Base-by-base conservation (phyloP, 1,139 yeast species). In the Taphrina confusa region DNA sequence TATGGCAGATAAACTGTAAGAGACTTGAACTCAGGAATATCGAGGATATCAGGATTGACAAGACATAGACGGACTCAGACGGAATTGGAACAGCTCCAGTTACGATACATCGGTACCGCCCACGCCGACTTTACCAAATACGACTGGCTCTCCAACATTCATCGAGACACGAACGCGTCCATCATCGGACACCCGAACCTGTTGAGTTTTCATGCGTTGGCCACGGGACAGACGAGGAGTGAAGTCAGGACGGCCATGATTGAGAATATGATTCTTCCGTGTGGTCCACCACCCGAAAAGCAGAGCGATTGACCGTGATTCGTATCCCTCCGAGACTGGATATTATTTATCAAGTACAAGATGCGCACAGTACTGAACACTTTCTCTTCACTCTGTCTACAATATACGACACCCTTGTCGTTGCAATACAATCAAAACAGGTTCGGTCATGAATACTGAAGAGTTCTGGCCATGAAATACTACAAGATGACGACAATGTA, bases 101-200 rank as follows among this genome's bases (percentile, higher is more conserved):
- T 80, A 27, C 80, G 86, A 65, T 83, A 84, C 68, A 74, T 83
- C 28, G 94, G 94, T 0, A 74, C 88, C 0, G 95, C 95, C 0
- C 78, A 83, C 67, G 76, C 89, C 0, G 85, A 84, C 57, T 86
- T 91, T 0, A 75, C 85, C 45, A 82, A 75, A 68, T 76, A 71
- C 55, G 83, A 81, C 66, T 83, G 85, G 78, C 70, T 81, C 65
- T 71, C 78, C 8, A 86, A 86, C 65, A 78, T 87, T 0, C 83
- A 82, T 56, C 76, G 87, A 65, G 97, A 94, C 70, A 82, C 95
- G 0, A 82, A 84, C 65, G 80, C 89, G 1, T 79, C 87, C 16
- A 72, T 88, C 57, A 80, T 83, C 25, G 85, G 87, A 27, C 96
- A 91, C 70, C 82, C 84, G 16, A 80, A 82, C 2, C 64, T 85